Evolutionary conservation across 169 alveolate genomes (phyloP).

Genomic region (Eimeria necatrix): DNA sequence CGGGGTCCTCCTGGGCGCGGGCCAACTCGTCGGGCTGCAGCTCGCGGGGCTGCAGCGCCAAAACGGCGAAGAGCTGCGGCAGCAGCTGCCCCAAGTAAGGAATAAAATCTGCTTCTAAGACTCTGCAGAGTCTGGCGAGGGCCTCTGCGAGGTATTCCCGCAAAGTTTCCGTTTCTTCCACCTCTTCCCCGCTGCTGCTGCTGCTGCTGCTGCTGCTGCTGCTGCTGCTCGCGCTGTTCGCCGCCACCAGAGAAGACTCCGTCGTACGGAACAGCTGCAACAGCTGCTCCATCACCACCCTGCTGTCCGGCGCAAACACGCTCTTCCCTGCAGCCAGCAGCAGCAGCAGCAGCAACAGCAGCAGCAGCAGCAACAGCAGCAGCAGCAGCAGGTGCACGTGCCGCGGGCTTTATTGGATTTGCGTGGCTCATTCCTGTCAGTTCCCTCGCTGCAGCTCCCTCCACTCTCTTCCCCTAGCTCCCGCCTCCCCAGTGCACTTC

Average conservation of each 20-base stretch:
- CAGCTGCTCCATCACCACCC: conserved; percentile 66
- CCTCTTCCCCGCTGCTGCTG: conserved; percentile 80
- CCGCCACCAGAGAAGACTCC: neutral
- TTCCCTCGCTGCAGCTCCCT: neutral
- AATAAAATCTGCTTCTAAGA: conserved; percentile 90
- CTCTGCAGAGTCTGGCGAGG: conserved; percentile 92
- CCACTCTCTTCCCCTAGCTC: neutral
- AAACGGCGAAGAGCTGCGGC: conserved; percentile 84
- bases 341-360: neutral
- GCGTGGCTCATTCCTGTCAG: too few relatives aligned
- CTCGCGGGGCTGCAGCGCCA: conserved; percentile 61
- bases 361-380: neutral
- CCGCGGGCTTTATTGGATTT: neutral
- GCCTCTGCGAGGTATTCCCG: conserved; percentile 93
- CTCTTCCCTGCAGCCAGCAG: neutral
- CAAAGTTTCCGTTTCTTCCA: conserved; percentile 95
- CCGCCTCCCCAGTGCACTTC: neutral
- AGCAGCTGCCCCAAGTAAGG: conserved; percentile 93
- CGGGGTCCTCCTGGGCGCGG: too few relatives aligned
- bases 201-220: conserved; percentile 27
- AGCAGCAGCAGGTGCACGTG: neutral
- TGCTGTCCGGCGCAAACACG: conserved; percentile 49
- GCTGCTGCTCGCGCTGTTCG: too few relatives aligned
- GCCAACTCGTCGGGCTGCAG: neutral
- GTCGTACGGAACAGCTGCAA: conserved; percentile 52